These are phyloP conservation scores for Suhomyces yuchorum DNA, from an alignment of 1,139 yeast genomes.

Conservation along the genomic window DNA sequence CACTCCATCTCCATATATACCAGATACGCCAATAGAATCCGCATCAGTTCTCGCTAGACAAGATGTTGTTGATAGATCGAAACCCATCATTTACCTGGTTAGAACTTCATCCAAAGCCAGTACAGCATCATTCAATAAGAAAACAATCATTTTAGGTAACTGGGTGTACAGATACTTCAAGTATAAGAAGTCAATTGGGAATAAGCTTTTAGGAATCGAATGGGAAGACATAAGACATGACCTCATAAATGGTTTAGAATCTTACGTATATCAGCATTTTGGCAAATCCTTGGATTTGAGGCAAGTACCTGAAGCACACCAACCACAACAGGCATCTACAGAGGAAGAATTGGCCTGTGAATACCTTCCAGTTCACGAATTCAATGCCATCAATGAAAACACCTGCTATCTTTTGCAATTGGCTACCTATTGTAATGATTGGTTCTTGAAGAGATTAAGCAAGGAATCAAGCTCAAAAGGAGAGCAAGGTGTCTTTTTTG, in stretches of 20 bases:
- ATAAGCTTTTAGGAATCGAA: slow-evolving; percentile 45
- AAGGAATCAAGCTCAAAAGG: background rate
- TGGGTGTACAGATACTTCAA: slow-evolving; percentile 44
- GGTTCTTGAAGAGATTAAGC: slow-evolving; percentile 22
- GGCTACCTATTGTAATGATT: slow-evolving; percentile 30
- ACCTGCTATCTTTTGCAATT: slow-evolving; percentile 32
- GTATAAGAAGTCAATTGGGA: slow-evolving; percentile 41
- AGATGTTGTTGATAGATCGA: slow-evolving; percentile 29
- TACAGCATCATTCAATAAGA: slow-evolving; percentile 33
- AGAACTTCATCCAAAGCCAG: slow-evolving; percentile 34
- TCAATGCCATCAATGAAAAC: slow-evolving; percentile 37
- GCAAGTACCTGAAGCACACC: slow-evolving; percentile 9
- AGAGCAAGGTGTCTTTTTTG: slow-evolving; percentile 21
- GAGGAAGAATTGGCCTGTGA: slow-evolving; percentile 24
- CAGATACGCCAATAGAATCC: slow-evolving; percentile 17
- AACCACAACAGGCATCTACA: slow-evolving; percentile 3
- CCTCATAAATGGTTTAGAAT: slow-evolving; percentile 41
- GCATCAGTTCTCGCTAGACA: slow-evolving; percentile 26
- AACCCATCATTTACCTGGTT: slow-evolving; percentile 34
- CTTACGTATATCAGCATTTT: slow-evolving; percentile 34
- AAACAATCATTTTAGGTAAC: slow-evolving; percentile 30
- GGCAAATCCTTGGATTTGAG: slow-evolving; percentile 28
- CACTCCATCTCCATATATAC: slow-evolving; percentile 4
- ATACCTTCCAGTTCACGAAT: slow-evolving; percentile 40
- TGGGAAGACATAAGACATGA: slow-evolving; percentile 51